phyloP scores from a whole-genome alignment of 495 filamentous ascomycete species.

The Extremus antarcticus region DNA sequence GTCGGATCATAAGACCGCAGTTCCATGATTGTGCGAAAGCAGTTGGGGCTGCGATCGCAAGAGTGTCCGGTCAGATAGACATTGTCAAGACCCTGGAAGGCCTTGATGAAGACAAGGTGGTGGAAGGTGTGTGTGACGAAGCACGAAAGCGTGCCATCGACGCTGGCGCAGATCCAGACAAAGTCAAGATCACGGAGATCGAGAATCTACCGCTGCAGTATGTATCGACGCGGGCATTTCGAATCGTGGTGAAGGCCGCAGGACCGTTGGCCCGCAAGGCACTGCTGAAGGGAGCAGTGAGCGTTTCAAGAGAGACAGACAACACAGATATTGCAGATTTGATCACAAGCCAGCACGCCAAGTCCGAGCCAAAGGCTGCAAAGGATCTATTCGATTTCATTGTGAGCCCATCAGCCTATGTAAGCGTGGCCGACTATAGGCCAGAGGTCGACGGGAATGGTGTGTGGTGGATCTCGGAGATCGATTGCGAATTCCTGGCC shows the following conservation, averaged over 20 bases:
- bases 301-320: neutral
- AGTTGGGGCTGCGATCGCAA: conserved; percentile 48
- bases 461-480: neutral
- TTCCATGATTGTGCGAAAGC: conserved; percentile 42
- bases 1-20: conserved; percentile 19
- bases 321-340: neutral
- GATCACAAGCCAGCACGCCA: neutral
- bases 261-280: neutral
- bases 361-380: neutral
- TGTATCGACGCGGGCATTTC: conserved; percentile 26
- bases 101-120: conserved; percentile 28
- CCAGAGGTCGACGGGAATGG: neutral
- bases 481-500: neutral
- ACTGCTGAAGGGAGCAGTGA: neutral
- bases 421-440: neutral
- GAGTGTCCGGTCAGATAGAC: conserved; percentile 40
- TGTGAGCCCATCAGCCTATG: neutral
- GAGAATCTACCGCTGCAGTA: conserved; percentile 35
- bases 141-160: conserved; percentile 33
- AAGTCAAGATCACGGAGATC: conserved; percentile 35
- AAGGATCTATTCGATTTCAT: neutral
- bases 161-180: conserved; percentile 35
- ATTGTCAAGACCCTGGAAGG: conserved; percentile 28
- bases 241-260: neutral
- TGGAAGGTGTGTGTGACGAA: conserved; percentile 26